These are phyloP conservation scores for Pythium oligandrum DNA, from an alignment of 352 stramenopile genomes.

Conservation along the genomic window DNA sequence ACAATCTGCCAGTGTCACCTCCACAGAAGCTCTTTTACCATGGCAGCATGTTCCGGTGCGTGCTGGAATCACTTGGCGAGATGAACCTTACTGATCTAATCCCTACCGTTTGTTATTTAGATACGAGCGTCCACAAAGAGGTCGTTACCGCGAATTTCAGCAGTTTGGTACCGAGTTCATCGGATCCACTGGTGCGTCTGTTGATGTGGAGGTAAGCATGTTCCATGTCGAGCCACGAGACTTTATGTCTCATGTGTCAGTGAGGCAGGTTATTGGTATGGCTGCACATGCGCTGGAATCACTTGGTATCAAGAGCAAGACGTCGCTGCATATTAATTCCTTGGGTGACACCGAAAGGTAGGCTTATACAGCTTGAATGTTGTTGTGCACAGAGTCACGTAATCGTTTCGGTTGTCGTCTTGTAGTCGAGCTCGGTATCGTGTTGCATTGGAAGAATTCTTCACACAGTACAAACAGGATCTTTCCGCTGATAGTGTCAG, in stretches of 20 bases:
- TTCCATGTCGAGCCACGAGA: neutral
- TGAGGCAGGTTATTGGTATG: constrained; percentile 69
- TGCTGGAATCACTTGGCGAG: neutral
- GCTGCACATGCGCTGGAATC: constrained; percentile 48
- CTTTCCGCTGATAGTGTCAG: constrained; percentile 74
- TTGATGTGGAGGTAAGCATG: constrained; percentile 64
- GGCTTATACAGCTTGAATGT: neutral
- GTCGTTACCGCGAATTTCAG: constrained; percentile 85
- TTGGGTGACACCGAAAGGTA: constrained; percentile 80
- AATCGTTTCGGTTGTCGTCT: neutral
- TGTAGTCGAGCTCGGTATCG: constrained; percentile 65
- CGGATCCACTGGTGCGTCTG: constrained; percentile 63
- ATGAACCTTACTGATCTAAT: neutral
- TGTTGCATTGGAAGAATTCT: constrained; percentile 54
- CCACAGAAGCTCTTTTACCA: constrained; percentile 82
- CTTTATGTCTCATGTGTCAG: neutral
- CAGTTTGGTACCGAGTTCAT: constrained; percentile 88
- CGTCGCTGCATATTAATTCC: constrained; percentile 74
- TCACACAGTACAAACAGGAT: constrained; percentile 52
- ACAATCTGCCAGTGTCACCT: constrained; percentile 64
- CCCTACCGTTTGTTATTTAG: constrained; percentile 19
- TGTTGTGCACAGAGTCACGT: neutral
- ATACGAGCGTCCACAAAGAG: constrained; percentile 83
- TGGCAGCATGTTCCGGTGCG: constrained; percentile 85
- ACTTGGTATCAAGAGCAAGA: constrained; percentile 57